Evolutionary conservation across 1,139 yeast genomes (phyloP), one percentile per base, ranked within the genome.

Genomic region (Lipomyces yarrowii): DNA sequence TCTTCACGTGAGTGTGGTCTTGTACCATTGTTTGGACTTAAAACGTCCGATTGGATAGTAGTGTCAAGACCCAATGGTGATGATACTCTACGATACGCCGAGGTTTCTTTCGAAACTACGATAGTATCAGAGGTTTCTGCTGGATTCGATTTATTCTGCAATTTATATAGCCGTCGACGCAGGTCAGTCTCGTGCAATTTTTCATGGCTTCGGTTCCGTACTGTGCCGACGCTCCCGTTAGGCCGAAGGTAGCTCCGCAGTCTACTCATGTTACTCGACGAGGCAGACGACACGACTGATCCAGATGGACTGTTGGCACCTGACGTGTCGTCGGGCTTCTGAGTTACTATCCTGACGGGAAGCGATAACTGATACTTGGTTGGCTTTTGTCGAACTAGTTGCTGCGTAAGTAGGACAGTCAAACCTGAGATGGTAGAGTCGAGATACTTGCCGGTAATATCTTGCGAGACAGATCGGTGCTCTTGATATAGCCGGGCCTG

Each of bases 391-490:
- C 48, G 18, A 42, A 42, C 48, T n/a, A 10, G 11, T 18, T 15
- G n/a, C 48, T 42, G n/a, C n/a, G 48, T n/a, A 42, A 18, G 48
- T 42, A 4, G 30, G 2, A 42, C 48, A 42, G 48, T n/a, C 21
- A 42, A 18, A 37, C 13, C 3, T 6, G 21, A 6, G 21, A 42
- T 18, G 4, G 30, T 26, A 42, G 21, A 42, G 11, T 5, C 13
- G 48, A 42, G 8, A 42, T 42, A 42, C 48, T 42, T 42, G 48
- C 48, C 48, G n/a, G 21, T 42, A n/a, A 42, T 42, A 15, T 13
- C 30, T 32, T 56, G 48, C 42, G 58, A 56, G 8, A 56, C 58
- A 30, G 48, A 35, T 10, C 58, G 42, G 32, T 56, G 58, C 13
- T 56, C 58, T 15, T 21, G 42, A 18, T 56, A 56, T 26, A 56